phyloP scores from a whole-genome alignment of 1,284 basidiomycete species.

The Agaricales sp. region DNA sequence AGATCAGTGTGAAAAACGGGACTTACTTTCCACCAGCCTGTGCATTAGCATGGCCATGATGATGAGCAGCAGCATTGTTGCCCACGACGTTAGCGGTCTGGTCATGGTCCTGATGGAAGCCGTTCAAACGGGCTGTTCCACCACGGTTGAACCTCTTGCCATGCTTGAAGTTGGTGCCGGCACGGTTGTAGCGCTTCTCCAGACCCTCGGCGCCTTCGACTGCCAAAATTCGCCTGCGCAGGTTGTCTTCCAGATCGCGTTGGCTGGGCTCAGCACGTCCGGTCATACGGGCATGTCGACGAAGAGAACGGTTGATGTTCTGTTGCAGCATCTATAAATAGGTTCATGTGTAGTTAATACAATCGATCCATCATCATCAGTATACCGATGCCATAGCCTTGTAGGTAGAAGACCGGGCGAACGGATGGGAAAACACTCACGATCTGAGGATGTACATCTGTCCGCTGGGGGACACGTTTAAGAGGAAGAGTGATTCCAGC shows the following conservation, averaged over 20 bases:
- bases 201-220: slow-evolving; percentile 24
- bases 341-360: slow-evolving; percentile 1
- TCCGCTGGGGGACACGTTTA: slow-evolving; percentile 32
- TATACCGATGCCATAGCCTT: too few species aligned
- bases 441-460: slow-evolving; percentile 48
- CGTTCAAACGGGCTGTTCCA: background rate
- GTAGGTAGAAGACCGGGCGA: too few species aligned
- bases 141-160: slow-evolving; percentile 17
- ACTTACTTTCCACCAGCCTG: too few species aligned
- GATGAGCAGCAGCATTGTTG: slow-evolving; percentile 10
- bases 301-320: slow-evolving; percentile 55
- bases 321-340: slow-evolving; percentile 53
- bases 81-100: slow-evolving; percentile 8
- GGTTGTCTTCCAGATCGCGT: slow-evolving; percentile 35
- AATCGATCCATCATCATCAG: too few species aligned
- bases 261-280: slow-evolving; percentile 41
- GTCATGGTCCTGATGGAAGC: background rate
- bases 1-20: too few species aligned
- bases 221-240: slow-evolving; percentile 43
- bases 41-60: slow-evolving; percentile 8
- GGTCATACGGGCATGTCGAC: slow-evolving; percentile 61
- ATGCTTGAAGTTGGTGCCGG: slow-evolving; percentile 9
- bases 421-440: slow-evolving; percentile 28
- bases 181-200: slow-evolving; percentile 27
- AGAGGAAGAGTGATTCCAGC: slow-evolving; percentile 43